A percentile compares a stretch with the other conserved stretches of the same genome.
These are phyloP conservation scores for Lactarius hatsudake DNA, from an alignment of 768 basidiomycete species.

Conservation along the genomic window DNA sequence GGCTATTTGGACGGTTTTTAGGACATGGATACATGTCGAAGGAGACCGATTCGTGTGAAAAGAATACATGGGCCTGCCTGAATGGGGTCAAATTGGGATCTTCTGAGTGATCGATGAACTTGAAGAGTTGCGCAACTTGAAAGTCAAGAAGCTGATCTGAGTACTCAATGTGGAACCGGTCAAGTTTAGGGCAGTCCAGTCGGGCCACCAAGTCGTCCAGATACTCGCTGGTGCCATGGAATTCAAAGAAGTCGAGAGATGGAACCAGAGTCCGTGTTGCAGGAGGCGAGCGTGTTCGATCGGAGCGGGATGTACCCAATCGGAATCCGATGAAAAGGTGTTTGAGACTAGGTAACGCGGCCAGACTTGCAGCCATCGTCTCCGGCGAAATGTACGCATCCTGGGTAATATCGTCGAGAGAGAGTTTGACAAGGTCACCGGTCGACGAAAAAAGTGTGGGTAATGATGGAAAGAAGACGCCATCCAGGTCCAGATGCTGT, in stretches of 20 bases:
- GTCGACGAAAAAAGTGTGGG: background rate
- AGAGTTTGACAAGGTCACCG: background rate
- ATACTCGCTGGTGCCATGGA: background rate
- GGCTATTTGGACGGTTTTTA: too few species aligned
- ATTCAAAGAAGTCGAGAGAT: background rate
- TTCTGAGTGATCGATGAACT: background rate
- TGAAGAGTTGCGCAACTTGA: background rate
- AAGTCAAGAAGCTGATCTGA: background rate
- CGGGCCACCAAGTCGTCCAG: background rate
- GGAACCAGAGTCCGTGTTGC: background rate
- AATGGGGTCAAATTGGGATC: too few species aligned
- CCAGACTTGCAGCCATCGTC: background rate
- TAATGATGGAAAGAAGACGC: background rate
- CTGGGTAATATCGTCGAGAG: background rate
- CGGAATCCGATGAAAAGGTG: background rate
- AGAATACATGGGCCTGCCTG: too few species aligned
- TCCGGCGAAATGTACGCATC: background rate
- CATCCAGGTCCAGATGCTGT: background rate
- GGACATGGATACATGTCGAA: too few species aligned
- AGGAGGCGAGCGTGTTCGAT: background rate
- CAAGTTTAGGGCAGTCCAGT: background rate
- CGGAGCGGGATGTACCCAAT: background rate
- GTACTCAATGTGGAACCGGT: background rate
- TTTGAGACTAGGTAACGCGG: background rate
- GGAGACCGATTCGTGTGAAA: too few species aligned